These are phyloP conservation scores for Corchorus olitorius DNA, from an alignment of 345 rosid genomes.

Conservation along the genomic window DNA sequence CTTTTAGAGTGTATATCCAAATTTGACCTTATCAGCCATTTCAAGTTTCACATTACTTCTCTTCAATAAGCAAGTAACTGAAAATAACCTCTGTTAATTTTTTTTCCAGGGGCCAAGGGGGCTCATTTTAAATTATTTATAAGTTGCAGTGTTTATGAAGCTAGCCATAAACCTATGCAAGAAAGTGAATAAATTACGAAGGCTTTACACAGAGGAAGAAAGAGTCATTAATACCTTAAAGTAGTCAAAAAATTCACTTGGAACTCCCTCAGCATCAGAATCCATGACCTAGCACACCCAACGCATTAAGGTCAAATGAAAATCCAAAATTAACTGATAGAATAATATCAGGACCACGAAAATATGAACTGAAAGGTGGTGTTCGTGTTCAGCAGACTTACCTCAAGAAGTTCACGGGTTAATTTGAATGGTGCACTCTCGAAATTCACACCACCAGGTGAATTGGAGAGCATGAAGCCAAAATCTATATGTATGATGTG, in stretches of 20 bases:
- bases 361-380: constrained; percentile 2
- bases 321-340: constrained; percentile 10
- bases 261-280: constrained; percentile 99
- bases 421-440: constrained; percentile 99
- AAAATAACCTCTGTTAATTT: neutral
- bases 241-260: constrained; percentile 99
- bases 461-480: constrained; percentile 98
- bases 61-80: neutral
- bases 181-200: constrained; percentile 5
- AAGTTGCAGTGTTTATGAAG: neutral
- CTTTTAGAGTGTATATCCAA: neutral
- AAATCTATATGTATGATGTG: constrained; percentile 99
- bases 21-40: neutral
- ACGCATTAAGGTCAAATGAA: constrained; percentile 13
- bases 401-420: constrained; percentile 99
- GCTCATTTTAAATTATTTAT: neutral
- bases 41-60: constrained; percentile 2
- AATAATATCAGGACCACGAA: constrained; percentile 10
- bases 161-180: neutral
- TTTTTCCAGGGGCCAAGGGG: neutral
- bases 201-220: constrained; percentile 1
- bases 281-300: constrained; percentile 81
- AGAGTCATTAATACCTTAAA: constrained; percentile 67
- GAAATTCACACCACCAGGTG: constrained; percentile 99
- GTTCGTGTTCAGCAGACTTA: constrained; percentile 20